These are phyloP conservation scores for Pholiota adiposa DNA, from an alignment of 1,284 basidiomycete genomes.

Conservation along the genomic window DNA sequence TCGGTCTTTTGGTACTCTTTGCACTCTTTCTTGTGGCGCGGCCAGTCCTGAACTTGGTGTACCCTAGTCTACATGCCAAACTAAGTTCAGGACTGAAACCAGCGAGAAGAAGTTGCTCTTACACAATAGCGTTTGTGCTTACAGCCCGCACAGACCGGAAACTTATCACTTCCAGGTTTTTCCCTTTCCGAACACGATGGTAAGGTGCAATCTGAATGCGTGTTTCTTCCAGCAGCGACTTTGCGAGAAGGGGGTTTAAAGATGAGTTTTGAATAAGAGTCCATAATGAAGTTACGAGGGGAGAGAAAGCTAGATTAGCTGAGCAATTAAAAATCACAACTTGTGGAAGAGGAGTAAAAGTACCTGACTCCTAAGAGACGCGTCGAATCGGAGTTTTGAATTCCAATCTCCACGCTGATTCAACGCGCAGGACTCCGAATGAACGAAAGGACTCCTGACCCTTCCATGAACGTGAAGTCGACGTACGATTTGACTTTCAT, in stretches of 20 bases:
- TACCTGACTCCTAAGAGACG: too few relatives aligned
- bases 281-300: too few relatives aligned
- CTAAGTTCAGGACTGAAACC: not conserved
- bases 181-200: not conserved
- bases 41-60: not conserved
- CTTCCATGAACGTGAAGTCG: too few relatives aligned
- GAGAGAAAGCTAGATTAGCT: too few relatives aligned
- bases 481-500: too few relatives aligned
- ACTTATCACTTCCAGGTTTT: not conserved
- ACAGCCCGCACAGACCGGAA: not conserved
- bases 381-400: not conserved
- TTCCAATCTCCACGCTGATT: not conserved
- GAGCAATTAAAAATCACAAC: too few relatives aligned
- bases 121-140: constrained; percentile 6
- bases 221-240: constrained; percentile 7
- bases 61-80: not conserved
- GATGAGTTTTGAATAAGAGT: too few relatives aligned
- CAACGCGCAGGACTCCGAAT: too few relatives aligned
- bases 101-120: not conserved
- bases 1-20: not conserved
- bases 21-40: not conserved
- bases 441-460: too few relatives aligned
- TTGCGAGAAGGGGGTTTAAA: not conserved
- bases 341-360: too few relatives aligned
- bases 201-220: not conserved